These are phyloP conservation scores for Rhizopogon salebrosus DNA, from an alignment of 768 basidiomycete genomes.

Conservation along the genomic window DNA sequence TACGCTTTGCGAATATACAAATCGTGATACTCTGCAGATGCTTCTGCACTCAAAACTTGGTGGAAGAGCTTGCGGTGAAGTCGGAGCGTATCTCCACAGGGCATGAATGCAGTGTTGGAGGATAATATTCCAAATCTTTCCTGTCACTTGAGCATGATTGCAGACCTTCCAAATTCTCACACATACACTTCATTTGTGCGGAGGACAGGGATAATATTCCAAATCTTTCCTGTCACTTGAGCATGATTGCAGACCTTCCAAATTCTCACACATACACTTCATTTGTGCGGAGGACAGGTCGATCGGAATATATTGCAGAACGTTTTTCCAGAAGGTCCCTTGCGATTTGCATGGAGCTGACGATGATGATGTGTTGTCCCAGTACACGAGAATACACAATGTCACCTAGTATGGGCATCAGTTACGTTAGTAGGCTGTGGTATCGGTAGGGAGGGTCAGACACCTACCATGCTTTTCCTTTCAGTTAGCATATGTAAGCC, in stretches of 20 bases:
- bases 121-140: slow-evolving; percentile 12
- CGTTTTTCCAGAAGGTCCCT: slow-evolving; percentile 11
- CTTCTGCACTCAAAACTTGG: slow-evolving; percentile 8
- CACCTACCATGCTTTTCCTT: slow-evolving; percentile 6
- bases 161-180: too few relatives aligned
- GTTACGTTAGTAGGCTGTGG: background rate
- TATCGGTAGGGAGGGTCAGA: background rate
- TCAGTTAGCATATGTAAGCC: slow-evolving; percentile 12
- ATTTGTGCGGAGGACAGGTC: slow-evolving; percentile 5
- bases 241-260: background rate
- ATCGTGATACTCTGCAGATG: slow-evolving; percentile 3
- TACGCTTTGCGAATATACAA: slow-evolving; percentile 8
- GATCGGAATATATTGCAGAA: slow-evolving; percentile 12
- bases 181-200: too few relatives aligned
- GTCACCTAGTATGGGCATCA: slow-evolving; percentile 3
- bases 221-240: slow-evolving; percentile 7
- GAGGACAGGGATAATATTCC: too few relatives aligned
- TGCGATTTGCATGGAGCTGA: slow-evolving; percentile 9
- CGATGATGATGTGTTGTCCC: slow-evolving; percentile 7
- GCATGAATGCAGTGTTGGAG: slow-evolving; percentile 12
- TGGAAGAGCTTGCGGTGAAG: slow-evolving; percentile 16
- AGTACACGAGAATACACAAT: slow-evolving; percentile 9
- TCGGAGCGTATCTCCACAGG: slow-evolving; percentile 17
- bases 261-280: slow-evolving; percentile 4
- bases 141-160: background rate